Base-by-base conservation (phyloP, 2,329 filamentous ascomycete species). In the Colletotrichum orbiculare region DNA sequence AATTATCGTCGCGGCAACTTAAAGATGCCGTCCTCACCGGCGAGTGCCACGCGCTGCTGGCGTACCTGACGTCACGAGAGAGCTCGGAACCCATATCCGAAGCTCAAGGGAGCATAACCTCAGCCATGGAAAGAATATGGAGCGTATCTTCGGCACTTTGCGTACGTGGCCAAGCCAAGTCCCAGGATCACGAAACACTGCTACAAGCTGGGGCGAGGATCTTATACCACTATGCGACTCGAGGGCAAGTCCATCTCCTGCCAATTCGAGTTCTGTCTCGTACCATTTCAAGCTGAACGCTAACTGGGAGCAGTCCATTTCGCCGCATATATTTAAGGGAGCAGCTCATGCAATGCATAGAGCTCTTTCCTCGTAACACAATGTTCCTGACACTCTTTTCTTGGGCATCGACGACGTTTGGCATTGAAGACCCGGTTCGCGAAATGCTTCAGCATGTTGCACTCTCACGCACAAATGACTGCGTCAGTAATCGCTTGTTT, bases 371-470 rank as follows among this genome's bases (percentile, higher is more conserved):
- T 0, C 81, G 82, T 53, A 97, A 97, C 77, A 91, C 88, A 2
- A 82, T 93, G 6, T 90, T 97, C 67, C 83, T 96, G 1, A 82
- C 85, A 1, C 78, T 96, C 0, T 91, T 91, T 68, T 85, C 89
- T n/a, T 91, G 89, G 82, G 89, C 92, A 67, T 90, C 95, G 73
- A 83, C 87, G 2, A 87, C 89, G 8, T 87, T 93, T 47, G 86
- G 89, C 33, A 84, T 96, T 58, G 87, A 93, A 67, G 92, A 96
- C 70, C 90, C 92, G 15, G 87, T 96, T 17, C 88, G 91, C n/a
- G 82, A 85, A 6, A 77, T 92, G 8, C 79, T 94, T 10, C 77
- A 83, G 17, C 82, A 83, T 73, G 83, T 83, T 72, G 76, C 87
- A 0, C 75, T 85, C 2, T 68, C 73, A 6, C 69, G 72, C 13